A percentile compares a stretch with the other conserved stretches of the same genome.
Evolutionary conservation across 805 yeast genomes (phyloP).

Genomic region (Yarrowia sp.): DNA sequence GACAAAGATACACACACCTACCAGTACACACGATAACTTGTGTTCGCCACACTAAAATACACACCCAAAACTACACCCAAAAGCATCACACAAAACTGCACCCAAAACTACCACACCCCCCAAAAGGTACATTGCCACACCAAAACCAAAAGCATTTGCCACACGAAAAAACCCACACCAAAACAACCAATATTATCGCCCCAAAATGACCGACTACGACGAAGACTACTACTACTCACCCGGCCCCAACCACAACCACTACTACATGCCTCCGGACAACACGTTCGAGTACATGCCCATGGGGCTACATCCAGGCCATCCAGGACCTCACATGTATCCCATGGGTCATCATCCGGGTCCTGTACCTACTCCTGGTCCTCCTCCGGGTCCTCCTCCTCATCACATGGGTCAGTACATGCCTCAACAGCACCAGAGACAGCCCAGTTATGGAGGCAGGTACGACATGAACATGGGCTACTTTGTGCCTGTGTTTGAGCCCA

Average conservation of each 20-base stretch:
- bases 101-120: no score
- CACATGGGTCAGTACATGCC: background rate
- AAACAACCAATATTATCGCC: no score
- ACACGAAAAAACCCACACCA: no score
- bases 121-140: no score
- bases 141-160: no score
- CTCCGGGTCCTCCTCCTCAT: background rate
- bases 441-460: background rate
- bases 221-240: background rate
- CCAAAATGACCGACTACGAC: no score
- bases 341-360: background rate
- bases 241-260: background rate
- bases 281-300: background rate
- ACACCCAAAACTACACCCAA: no score
- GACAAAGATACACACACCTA: no score
- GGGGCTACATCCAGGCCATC: background rate
- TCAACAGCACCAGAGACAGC: background rate
- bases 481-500: constrained; percentile 10
- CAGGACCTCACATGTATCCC: background rate
- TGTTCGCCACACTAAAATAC: no score
- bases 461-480: background rate
- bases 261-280: constrained; percentile 2
- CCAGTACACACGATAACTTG: no score
- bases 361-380: background rate
- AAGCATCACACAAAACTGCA: no score